Evolutionary conservation across 2,329 filamentous ascomycete species (phyloP).

Genomic region (Pseudogymnoascus verrucosus): DNA sequence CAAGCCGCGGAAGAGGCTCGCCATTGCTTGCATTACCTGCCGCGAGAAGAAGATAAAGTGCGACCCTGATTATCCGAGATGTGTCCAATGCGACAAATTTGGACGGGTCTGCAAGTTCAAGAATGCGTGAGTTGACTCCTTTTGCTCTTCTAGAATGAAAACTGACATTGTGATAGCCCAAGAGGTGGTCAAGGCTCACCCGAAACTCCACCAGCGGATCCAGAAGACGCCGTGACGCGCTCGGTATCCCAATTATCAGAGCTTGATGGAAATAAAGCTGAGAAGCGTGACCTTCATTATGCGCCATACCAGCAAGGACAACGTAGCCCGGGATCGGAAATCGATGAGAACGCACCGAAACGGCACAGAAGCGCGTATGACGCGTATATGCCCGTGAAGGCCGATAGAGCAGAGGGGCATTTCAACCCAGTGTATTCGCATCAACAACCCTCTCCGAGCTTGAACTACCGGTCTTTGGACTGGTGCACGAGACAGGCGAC

Average conservation of each 20-base stretch:
- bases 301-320: slow-evolving; percentile 24
- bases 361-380: slow-evolving; percentile 25
- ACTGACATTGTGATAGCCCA: slow-evolving; percentile 33
- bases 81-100: slow-evolving; percentile 87
- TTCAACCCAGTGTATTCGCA: not conserved
- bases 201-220: slow-evolving; percentile 27
- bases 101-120: slow-evolving; percentile 78
- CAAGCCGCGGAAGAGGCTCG: slow-evolving; percentile 82
- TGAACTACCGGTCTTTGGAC: not conserved
- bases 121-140: slow-evolving; percentile 59
- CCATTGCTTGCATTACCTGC: slow-evolving; percentile 88
- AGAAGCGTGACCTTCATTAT: slow-evolving; percentile 21
- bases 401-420: not conserved
- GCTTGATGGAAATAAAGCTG: slow-evolving; percentile 22
- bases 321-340: slow-evolving; percentile 23
- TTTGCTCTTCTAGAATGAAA: not conserved
- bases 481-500: slow-evolving; percentile 28
- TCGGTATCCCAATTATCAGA: slow-evolving; percentile 25
- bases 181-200: slow-evolving; percentile 29
- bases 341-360: slow-evolving; percentile 20
- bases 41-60: slow-evolving; percentile 98
- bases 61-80: slow-evolving; percentile 79
- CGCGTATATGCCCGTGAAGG: slow-evolving; percentile 18
- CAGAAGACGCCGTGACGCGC: slow-evolving; percentile 22
- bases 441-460: slow-evolving; percentile 9